Base-by-base conservation (phyloP, 192 early-diverging fungal genomes). In the Neocallimastix lanati region DNA sequence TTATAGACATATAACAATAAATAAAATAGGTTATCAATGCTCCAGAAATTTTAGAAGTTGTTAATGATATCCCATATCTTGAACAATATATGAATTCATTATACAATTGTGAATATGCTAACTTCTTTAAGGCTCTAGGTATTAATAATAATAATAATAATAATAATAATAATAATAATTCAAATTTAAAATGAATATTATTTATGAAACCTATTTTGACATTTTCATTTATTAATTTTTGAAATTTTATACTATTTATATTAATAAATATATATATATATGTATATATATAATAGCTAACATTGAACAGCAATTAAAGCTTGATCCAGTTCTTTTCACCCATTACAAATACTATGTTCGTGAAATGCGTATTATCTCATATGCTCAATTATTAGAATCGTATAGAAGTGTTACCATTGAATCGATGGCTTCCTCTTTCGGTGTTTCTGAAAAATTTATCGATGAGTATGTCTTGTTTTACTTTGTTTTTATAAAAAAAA, bases 321-420 rank as follows among this genome's bases (percentile, higher is more conserved):
- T 78, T 28, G 89, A 90, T 78, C 91, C 93, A 80, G 92, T 94
- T 79, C 86, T 98, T n/a, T 87, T 88, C 84, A 87, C 92, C 16
- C 98, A 99, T 83, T 92, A 92, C 86, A 89, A 92, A 9, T 99
- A 90, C 86, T 98, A 96, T 83, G 94, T 95, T 11, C 95, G 98
- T 76, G 98, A 99, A 83, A 97, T 99, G 98, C 92, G 96, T 79
- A 98, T 99, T 80, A 90, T 93, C 67, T 94, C 92, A 76, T 99
- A 99, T 84, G 93, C 94, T 18, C 98, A 99, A 84, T 84, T 98
- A 38, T 85, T 99, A 76, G 95, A 99, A 81, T 96, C 94, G 18
- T 99, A 99, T 82, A 86, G 94, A 81, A 94, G 92, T 78, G 86
- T 99, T 30, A 96, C 95, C 7, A 91, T 98, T 85, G 93, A 95